phyloP scores from a whole-genome alignment of 2,329 filamentous ascomycete species.

The Simplicillium sp. region DNA sequence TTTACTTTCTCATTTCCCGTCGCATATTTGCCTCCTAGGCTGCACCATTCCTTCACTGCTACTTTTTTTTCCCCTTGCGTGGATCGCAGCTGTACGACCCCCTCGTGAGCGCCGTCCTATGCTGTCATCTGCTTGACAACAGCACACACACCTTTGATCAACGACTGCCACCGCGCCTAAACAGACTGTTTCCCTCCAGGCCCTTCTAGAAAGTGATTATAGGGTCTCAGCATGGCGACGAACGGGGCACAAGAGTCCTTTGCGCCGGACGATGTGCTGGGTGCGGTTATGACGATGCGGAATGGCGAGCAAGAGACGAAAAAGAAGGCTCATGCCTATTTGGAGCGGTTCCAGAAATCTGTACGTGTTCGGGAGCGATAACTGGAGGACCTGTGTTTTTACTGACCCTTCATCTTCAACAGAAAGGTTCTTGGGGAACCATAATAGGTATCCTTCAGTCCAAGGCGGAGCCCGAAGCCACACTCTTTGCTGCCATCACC shows the following conservation, averaged over 20 bases:
- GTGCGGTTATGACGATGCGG: constrained; percentile 86
- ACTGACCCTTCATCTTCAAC: constrained; percentile 11
- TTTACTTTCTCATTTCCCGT: too few relatives aligned
- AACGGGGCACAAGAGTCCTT: constrained; percentile 61
- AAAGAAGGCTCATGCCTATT: constrained; percentile 80
- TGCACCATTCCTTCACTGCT: too few relatives aligned
- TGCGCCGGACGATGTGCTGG: constrained; percentile 65
- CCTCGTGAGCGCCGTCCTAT: neutral
- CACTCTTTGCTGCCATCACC: constrained; percentile 92
- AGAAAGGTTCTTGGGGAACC: constrained; percentile 86
- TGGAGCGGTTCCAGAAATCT: constrained; percentile 97
- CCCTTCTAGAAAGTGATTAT: constrained; percentile 4
- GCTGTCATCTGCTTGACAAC: neutral
- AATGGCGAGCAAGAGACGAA: constrained; percentile 75
- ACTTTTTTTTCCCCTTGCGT: too few relatives aligned
- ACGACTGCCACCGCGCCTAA: neutral
- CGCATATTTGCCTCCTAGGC: too few relatives aligned
- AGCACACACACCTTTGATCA: neutral
- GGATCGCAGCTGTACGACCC: neutral
- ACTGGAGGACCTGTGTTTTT: neutral
- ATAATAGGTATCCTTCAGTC: constrained; percentile 83
- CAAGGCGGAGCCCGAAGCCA: constrained; percentile 70
- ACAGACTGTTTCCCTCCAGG: neutral
- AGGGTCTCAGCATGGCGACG: constrained; percentile 49
- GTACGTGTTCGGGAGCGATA: constrained; percentile 43